Conservation (phyloP, 306 rosid species). For the peach (Prunus persica) region Prunus_persica_NCBIv2 NC_034016.1:16860001-16860500, state of each 20-base stretch:
- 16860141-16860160: slow-evolving; percentile 24
- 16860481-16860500: neutral
- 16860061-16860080: slow-evolving; percentile 80
- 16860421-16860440: neutral
- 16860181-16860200: neutral
- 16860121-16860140: slow-evolving; percentile 80
- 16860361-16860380: neutral
- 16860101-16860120: slow-evolving; percentile 71
- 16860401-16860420: neutral
- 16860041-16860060: slow-evolving; percentile 67
- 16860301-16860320: neutral
- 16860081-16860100: slow-evolving; percentile 65
- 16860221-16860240: neutral
- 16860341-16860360: neutral
- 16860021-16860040: slow-evolving; percentile 19
- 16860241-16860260: neutral
- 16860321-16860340: neutral
- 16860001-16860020: slow-evolving; percentile 1
- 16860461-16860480: neutral
- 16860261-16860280: neutral
- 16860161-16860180: neutral
- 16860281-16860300: neutral
- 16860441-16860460: neutral
- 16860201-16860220: no score
- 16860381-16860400: no score